Percentiles rank a stretch among this genome's conserved stretches.
These are phyloP conservation scores for Blastobotrys buckinghamii DNA, from an alignment of 1,139 yeast species.

Conservation along the genomic window DNA sequence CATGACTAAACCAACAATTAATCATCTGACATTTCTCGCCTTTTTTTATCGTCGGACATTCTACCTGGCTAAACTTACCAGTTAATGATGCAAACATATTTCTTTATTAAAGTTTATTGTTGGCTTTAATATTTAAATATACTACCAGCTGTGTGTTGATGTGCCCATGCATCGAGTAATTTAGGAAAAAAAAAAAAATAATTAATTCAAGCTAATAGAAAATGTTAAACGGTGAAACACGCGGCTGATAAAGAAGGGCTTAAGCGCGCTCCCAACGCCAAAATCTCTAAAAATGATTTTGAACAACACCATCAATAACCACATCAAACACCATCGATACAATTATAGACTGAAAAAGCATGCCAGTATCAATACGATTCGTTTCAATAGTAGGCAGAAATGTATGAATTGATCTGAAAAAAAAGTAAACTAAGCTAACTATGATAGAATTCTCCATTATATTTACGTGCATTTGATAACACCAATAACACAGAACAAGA, in stretches of 20 bases:
- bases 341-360: conserved; percentile 3
- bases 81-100: conserved; percentile 8
- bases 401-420: conserved; percentile 17
- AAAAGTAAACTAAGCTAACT: not conserved
- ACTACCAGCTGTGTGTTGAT: too few species aligned
- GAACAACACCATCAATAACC: too few species aligned
- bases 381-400: conserved; percentile 29
- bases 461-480: conserved; percentile 22
- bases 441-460: conserved; percentile 28
- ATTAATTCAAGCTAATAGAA: too few species aligned
- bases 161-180: too few species aligned
- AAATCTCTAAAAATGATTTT: too few species aligned
- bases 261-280: too few species aligned
- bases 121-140: too few species aligned
- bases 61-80: conserved; percentile 16
- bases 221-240: too few species aligned
- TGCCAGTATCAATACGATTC: conserved; percentile 27
- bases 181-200: conserved; percentile 8
- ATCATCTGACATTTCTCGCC: conserved; percentile 22
- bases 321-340: too few species aligned
- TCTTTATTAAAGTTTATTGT: too few species aligned
- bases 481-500: conserved; percentile 5
- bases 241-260: too few species aligned
- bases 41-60: conserved; percentile 25
- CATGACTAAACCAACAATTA: conserved; percentile 29